Conservation (phyloP, 495 filamentous ascomycete genomes). For the Chaetomium fimeti region DNA sequence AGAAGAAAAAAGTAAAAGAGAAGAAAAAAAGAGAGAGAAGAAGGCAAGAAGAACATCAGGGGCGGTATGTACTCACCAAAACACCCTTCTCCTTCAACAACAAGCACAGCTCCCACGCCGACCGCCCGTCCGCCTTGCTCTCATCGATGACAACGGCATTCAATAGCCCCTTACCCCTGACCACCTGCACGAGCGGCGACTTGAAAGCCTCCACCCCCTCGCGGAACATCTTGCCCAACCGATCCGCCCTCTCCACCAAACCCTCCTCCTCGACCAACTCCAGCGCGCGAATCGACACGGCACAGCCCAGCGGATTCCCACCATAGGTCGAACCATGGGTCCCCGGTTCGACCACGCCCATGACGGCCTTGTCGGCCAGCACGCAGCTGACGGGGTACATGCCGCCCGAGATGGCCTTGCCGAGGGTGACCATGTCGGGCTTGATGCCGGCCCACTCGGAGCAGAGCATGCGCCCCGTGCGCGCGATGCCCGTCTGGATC, state of each 20-base stretch:
- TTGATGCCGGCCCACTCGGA: constrained; percentile 92
- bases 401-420: constrained; percentile 96
- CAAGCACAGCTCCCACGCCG: constrained; percentile 97
- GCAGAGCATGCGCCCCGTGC: constrained; percentile 91
- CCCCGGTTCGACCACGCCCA: constrained; percentile 96
- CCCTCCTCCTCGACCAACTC: constrained; percentile 91
- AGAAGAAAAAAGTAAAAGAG: no score
- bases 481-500: constrained; percentile 96
- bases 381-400: constrained; percentile 99
- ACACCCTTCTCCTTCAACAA: constrained; percentile 93
- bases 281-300: constrained; percentile 92
- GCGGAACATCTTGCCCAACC: constrained; percentile 80
- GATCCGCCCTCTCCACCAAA: constrained; percentile 77
- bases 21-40: no score
- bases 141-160: constrained; percentile 98
- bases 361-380: constrained; percentile 82
- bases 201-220: constrained; percentile 66
- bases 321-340: constrained; percentile 98
- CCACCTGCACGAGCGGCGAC: constrained; percentile 73
- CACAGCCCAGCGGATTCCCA: constrained; percentile 95
- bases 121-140: constrained; percentile 71
- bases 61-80: constrained; percentile 61
- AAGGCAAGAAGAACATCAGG: no score
- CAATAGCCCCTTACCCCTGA: constrained; percentile 90
- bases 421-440: constrained; percentile 89